These are phyloP conservation scores for Trichoderma sp. DNA, from an alignment of 2,329 filamentous ascomycete species.

Conservation along the genomic window DNA sequence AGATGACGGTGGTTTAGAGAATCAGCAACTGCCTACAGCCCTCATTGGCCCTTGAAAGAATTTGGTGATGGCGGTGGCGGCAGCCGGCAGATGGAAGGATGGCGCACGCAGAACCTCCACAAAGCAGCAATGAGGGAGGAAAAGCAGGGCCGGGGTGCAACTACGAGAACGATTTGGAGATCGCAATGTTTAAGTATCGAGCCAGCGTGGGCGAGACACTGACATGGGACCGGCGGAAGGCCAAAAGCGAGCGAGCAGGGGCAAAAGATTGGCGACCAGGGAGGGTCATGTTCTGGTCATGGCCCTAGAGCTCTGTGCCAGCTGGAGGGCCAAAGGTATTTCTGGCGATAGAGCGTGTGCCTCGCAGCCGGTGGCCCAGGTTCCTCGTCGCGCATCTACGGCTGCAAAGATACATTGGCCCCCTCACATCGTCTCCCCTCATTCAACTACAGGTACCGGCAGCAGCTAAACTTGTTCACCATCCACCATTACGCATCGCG, in stretches of 20 bases:
- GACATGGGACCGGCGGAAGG: conserved; percentile 23
- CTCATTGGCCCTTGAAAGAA: conserved; percentile 1
- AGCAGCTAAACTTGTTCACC: background rate
- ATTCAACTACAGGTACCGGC: background rate
- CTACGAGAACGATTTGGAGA: conserved; percentile 20
- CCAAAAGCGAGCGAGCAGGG: conserved; percentile 21
- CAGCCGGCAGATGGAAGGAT: conserved; percentile 4
- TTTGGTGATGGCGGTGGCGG: conserved; percentile 21
- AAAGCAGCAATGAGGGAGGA: conserved; percentile 21
- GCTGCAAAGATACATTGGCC: background rate
- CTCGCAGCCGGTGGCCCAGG: background rate
- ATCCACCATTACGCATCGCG: conserved; percentile 19
- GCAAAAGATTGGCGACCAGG: conserved; percentile 22
- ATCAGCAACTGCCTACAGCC: conserved; percentile 14
- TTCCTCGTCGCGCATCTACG: background rate
- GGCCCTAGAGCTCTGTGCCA: background rate
- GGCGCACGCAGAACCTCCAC: conserved; percentile 27
- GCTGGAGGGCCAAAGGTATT: conserved; percentile 2
- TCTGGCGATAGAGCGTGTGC: conserved; percentile 11
- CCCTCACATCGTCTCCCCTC: background rate
- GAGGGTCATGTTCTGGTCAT: conserved; percentile 15
- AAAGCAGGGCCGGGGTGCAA: conserved; percentile 14
- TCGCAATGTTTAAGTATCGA: conserved; percentile 29
- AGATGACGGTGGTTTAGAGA: background rate
- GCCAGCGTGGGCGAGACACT: conserved; percentile 1